Evolutionary conservation across 306 rosid species (phyloP).

Genomic region (Leucaena leucocephala): DNA sequence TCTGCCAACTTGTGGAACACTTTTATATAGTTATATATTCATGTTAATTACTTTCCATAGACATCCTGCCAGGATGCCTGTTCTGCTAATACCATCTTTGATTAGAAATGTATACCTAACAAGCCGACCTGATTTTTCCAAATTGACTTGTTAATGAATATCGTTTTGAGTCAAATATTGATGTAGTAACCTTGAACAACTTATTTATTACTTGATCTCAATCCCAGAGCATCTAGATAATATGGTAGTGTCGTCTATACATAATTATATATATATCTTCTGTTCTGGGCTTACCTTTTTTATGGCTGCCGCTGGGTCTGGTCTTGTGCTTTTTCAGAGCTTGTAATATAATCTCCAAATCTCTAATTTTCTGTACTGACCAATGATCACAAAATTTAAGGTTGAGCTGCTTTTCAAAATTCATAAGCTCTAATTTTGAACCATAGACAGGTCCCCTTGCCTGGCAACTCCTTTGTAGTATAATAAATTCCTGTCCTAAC

Average conservation of each 20-base stretch:
- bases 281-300: neutral
- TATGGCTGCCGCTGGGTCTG: neutral
- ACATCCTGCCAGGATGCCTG: conserved; percentile 6
- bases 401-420: conserved; percentile 6
- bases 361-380: neutral
- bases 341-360: conserved; percentile 19
- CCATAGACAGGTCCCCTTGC: conserved; percentile 9
- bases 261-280: neutral
- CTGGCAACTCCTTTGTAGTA: neutral
- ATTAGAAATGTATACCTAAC: conserved; percentile 10
- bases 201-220: neutral
- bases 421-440: neutral
- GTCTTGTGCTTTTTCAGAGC: neutral
- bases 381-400: neutral
- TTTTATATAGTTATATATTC: neutral
- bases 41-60: conserved; percentile 13
- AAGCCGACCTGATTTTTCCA: conserved; percentile 20
- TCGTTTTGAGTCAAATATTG: conserved; percentile 12
- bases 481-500: neutral
- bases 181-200: neutral
- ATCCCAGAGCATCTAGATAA: conserved; percentile 22
- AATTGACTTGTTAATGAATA: neutral
- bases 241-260: neutral
- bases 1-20: conserved; percentile 4
- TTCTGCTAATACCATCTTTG: neutral